Evolutionary conservation across 164 flowering plant species (phyloP).

Genomic region (Aristolochia californica): DNA sequence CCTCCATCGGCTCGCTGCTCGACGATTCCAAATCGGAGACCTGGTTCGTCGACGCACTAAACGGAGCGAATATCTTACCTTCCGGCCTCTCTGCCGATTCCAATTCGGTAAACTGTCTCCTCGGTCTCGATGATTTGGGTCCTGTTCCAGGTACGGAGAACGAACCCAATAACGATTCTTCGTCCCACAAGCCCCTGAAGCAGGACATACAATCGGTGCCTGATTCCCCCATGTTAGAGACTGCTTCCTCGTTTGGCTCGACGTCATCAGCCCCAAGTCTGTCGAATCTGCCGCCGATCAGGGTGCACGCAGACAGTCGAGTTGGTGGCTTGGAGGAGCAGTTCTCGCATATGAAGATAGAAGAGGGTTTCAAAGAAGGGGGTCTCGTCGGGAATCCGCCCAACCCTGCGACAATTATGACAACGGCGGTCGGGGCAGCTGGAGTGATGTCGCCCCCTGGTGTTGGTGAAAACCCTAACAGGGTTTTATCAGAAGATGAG

Average conservation of each 20-base stretch:
- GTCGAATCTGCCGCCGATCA: conserved; percentile 60
- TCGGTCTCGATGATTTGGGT: conserved; percentile 34
- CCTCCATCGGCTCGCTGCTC: conserved; percentile 56
- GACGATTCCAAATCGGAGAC: conserved; percentile 69
- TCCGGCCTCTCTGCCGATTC: conserved; percentile 48
- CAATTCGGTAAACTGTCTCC: conserved; percentile 40
- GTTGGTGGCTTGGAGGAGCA: conserved; percentile 54
- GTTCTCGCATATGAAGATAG: conserved; percentile 49
- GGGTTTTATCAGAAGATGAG: conserved; percentile 65
- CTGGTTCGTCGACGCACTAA: conserved; percentile 84
- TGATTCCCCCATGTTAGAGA: conserved; percentile 83
- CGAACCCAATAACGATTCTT: background rate
- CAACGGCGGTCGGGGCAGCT: background rate
- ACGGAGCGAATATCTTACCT: conserved; percentile 38
- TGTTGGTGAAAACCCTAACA: conserved; percentile 34
- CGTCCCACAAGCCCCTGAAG: conserved; percentile 20
- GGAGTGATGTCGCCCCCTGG: conserved; percentile 20
- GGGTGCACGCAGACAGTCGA: conserved; percentile 43
- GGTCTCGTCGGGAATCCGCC: conserved; percentile 23
- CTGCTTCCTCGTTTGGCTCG: conserved; percentile 64
- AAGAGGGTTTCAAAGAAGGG: conserved; percentile 15
- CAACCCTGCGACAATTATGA: background rate
- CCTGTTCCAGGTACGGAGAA: background rate
- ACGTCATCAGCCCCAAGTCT: conserved; percentile 62
- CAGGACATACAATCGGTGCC: conserved; percentile 57